Conservation (phyloP, 1,284 basidiomycete genomes). For the Cerioporus squamosus region DNA sequence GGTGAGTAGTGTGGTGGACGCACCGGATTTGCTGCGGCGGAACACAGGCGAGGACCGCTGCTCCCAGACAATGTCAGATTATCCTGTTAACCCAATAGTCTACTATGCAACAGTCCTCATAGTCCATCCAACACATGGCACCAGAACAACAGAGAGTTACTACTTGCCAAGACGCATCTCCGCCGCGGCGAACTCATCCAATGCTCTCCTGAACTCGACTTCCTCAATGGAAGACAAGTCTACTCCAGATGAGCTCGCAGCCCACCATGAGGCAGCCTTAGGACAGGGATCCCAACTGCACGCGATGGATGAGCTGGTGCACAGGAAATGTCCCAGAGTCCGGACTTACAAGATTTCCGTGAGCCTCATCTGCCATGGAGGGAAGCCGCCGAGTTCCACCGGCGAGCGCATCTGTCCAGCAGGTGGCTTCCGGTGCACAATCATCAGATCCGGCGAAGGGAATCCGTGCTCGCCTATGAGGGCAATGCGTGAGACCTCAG, state of each 20-base stretch:
- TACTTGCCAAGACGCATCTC: slow-evolving; percentile 15
- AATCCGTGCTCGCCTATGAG: slow-evolving; percentile 48
- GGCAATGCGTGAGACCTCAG: background rate
- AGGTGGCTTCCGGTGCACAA: slow-evolving; percentile 61
- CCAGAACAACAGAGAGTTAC: slow-evolving; percentile 23
- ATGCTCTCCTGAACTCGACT: slow-evolving; percentile 60
- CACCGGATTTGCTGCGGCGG: background rate
- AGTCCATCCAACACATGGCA: slow-evolving; percentile 7
- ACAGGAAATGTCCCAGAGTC: background rate
- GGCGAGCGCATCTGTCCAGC: slow-evolving; percentile 39
- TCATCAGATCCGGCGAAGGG: slow-evolving; percentile 73
- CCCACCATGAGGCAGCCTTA: background rate
- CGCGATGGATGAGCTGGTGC: background rate
- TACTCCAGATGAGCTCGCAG: background rate
- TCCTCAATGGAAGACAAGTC: slow-evolving; percentile 44
- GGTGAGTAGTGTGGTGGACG: background rate
- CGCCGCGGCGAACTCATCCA: slow-evolving; percentile 63
- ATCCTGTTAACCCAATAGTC: background rate
- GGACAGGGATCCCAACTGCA: too few relatives aligned
- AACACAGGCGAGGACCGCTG: too few relatives aligned
- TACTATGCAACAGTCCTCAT: background rate
- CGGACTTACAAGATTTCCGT: slow-evolving; percentile 75
- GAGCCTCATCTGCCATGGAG: slow-evolving; percentile 78
- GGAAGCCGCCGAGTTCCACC: too few relatives aligned
- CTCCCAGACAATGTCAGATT: background rate